Percentiles rank a stretch among this genome's conserved stretches.
Evolutionary conservation across 1,284 basidiomycete genomes (phyloP).

Genomic region (Leccinum subspadiceum): DNA sequence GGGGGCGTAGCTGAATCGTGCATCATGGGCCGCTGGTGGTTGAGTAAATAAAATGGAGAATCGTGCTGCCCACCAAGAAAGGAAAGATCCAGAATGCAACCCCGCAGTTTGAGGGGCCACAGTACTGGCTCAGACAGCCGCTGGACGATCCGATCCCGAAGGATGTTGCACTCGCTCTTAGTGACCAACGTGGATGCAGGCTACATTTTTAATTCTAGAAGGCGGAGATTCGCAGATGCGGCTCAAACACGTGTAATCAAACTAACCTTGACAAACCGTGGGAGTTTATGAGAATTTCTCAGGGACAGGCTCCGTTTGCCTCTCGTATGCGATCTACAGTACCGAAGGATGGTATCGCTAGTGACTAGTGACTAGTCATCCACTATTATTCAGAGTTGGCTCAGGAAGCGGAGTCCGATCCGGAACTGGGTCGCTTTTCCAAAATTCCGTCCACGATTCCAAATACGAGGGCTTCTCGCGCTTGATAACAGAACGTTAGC

Average conservation of each 20-base stretch:
- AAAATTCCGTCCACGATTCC: slow-evolving; percentile 91
- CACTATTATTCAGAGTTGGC: background rate
- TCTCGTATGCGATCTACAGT: slow-evolving; percentile 11
- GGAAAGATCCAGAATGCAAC: slow-evolving; percentile 18
- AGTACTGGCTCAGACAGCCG: background rate
- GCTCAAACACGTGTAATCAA: slow-evolving; percentile 25
- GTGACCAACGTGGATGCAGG: background rate
- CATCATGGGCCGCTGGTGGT: slow-evolving; percentile 15
- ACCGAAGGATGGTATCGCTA: slow-evolving; percentile 5
- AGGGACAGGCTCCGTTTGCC: slow-evolving; percentile 1
- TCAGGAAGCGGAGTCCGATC: slow-evolving; percentile 33
- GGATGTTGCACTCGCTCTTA: slow-evolving; percentile 2
- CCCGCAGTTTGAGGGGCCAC: slow-evolving; percentile 33
- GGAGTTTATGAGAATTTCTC: slow-evolving; percentile 20
- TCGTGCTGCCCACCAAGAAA: slow-evolving; percentile 9
- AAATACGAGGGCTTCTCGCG: slow-evolving; percentile 83
- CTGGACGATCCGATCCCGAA: slow-evolving; percentile 29
- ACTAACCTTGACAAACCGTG: slow-evolving; percentile 18
- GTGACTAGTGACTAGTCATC: slow-evolving; percentile 4
- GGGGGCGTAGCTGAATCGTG: slow-evolving; percentile 3
- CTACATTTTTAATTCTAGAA: slow-evolving; percentile 18
- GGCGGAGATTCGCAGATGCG: slow-evolving; percentile 27
- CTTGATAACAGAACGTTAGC: slow-evolving; percentile 39
- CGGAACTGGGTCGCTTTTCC: slow-evolving; percentile 59
- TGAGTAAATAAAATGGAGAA: slow-evolving; percentile 23